A percentile compares a stretch with the other conserved stretches of the same genome.
Conservation (phyloP, 2,329 filamentous ascomycete species). For the Beauveria caledonica region DNA sequence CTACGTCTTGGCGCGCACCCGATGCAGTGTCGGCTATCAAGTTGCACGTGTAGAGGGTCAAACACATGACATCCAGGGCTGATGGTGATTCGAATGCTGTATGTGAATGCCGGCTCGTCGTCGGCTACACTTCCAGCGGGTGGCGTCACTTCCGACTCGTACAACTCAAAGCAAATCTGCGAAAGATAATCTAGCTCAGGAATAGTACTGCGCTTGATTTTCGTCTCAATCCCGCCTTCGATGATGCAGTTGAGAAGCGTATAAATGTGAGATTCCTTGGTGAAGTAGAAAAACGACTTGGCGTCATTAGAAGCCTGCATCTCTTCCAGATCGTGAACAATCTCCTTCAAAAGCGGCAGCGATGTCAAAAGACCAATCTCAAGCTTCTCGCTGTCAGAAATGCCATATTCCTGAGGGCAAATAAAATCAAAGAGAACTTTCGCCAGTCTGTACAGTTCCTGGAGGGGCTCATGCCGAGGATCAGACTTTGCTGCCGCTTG, state of each 20-base stretch:
- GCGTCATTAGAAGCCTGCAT: conserved; percentile 91
- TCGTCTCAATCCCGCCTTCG: conserved; percentile 92
- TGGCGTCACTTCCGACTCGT: conserved; percentile 77
- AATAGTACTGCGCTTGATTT: conserved; percentile 91
- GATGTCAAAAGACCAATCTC: conserved; percentile 95
- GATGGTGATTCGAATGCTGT: conserved; percentile 93
- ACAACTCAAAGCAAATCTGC: conserved; percentile 96
- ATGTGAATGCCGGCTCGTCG: conserved; percentile 71
- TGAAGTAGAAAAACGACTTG: conserved; percentile 98
- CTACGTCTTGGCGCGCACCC: conserved; percentile 86
- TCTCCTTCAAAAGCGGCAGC: conserved; percentile 87
- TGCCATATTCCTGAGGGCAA: conserved; percentile 96
- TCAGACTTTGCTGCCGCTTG: conserved; percentile 67
- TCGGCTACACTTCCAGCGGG: conserved; percentile 27
- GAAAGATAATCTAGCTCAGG: conserved; percentile 96
- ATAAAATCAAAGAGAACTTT: conserved; percentile 98
- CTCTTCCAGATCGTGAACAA: conserved; percentile 93
- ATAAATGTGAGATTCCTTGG: conserved; percentile 98
- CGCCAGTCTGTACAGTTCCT: conserved; percentile 85
- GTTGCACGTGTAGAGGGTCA: conserved; percentile 90
- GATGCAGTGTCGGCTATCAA: conserved; percentile 94
- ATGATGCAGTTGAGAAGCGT: conserved; percentile 96
- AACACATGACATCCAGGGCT: conserved; percentile 94
- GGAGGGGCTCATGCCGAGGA: conserved; percentile 74
- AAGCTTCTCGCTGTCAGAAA: conserved; percentile 92